Evolutionary conservation across 306 rosid genomes (phyloP), one percentile per base, ranked within the genome.

Genomic region (Sechiopsis laciniata): DNA sequence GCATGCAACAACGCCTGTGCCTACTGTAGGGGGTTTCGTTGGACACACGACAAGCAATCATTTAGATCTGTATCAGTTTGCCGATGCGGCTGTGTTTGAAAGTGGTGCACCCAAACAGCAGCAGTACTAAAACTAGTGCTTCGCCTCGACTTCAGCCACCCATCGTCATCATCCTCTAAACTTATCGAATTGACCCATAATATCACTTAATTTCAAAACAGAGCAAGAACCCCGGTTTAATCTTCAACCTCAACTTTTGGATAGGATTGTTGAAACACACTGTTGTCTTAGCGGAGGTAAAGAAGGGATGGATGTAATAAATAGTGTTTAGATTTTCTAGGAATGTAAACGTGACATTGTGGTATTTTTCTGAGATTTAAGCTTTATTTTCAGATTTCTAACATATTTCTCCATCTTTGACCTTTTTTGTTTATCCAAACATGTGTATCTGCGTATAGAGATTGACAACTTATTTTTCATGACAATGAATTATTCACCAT

Each of bases 51-150:
- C 85, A 5, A 20, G 59, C 4, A 75, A 78, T 71, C 61, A 51
- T 72, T 51, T 78, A 35, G 69, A 58, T 85, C 84, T 87, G 73
- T 87, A 87, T 78, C 63, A 85, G 55, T 87, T 85, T 69, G 88
- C 87, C 0, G 91, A 87, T 79, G 13, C 52, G 2, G 70, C 84
- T 57, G 84, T 87, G 20, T 83, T 72, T 0, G 91, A 87, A 17
- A 20, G 35, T 48, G 73, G 50, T 17, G 7, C 13, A 21, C 57
- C 53, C 37, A 68, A 68, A 56, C 46, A 48, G 40, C 37, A 21
- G 20, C 8, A 63, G 17, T 15, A 46, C 57, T 46, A 11, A 46
- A 48, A 68, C 55, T 13, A 6, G 29, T 4, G 55, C 37, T 21
- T 68, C 48, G 73, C 6, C 73, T 68, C 72, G 55, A 2, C 55